These are phyloP conservation scores for Candida nemodendra DNA, from an alignment of 805 yeast genomes.

Conservation along the genomic window DNA sequence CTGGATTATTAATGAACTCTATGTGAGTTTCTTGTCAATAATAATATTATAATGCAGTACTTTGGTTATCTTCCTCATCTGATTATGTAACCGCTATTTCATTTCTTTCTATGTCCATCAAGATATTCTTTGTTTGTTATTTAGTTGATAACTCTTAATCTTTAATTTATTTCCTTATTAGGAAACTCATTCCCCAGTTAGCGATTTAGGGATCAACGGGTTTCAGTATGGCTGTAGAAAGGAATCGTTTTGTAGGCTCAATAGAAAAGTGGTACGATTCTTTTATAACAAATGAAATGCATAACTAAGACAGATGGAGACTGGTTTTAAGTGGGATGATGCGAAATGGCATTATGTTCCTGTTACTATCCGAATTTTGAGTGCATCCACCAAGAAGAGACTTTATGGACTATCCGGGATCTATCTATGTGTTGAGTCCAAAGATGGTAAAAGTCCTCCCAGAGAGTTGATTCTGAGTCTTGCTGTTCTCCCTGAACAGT, in stretches of 20 bases:
- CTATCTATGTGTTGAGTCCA: constrained; percentile 5
- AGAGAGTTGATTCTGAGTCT: constrained; percentile 18
- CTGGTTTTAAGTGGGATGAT: not conserved
- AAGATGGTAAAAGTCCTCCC: not conserved
- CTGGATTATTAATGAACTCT: constrained; percentile 18
- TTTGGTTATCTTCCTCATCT: constrained; percentile 1
- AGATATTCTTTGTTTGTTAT: too few relatives aligned
- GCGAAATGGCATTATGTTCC: constrained; percentile 12
- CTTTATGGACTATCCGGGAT: constrained; percentile 22
- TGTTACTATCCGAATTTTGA: constrained; percentile 14
- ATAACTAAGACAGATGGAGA: too few relatives aligned
- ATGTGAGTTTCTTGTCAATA: too few relatives aligned
- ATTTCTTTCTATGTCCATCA: constrained; percentile 5
- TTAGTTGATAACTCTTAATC: too few relatives aligned
- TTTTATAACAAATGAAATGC: too few relatives aligned
- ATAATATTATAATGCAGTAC: too few relatives aligned
- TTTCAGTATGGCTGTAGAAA: too few relatives aligned
- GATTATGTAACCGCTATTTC: not conserved
- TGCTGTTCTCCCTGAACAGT: constrained; percentile 11
- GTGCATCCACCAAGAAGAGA: constrained; percentile 9
- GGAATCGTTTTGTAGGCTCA: too few relatives aligned
- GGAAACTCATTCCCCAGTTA: constrained; percentile 8
- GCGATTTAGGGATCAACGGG: too few relatives aligned
- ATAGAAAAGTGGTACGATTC: constrained; percentile 6
- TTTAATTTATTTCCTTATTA: too few relatives aligned